A percentile compares a stretch with the other conserved stretches of the same genome.
Evolutionary conservation across 2,329 filamentous ascomycete species (phyloP).

Genomic region (Chaetomium strumarium): DNA sequence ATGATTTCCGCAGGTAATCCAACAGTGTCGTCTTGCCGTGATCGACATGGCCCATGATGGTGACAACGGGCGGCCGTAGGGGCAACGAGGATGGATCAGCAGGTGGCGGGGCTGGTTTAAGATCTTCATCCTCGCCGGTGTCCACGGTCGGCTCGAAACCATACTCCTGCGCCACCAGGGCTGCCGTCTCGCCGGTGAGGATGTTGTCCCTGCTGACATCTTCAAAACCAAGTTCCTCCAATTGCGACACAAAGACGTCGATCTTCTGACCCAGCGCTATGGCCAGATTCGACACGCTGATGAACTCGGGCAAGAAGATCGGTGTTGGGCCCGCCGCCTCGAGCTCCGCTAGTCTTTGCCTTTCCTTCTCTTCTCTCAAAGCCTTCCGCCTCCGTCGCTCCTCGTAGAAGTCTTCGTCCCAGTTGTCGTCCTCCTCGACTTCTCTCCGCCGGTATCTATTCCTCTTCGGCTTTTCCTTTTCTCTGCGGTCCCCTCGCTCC

Average conservation of each 20-base stretch:
- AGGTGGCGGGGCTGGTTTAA: slow-evolving; percentile 62
- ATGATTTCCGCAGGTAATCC: slow-evolving; percentile 89
- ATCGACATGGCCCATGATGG: slow-evolving; percentile 99
- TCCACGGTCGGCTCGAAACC: slow-evolving; percentile 82
- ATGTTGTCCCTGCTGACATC: slow-evolving; percentile 77
- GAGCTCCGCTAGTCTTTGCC: slow-evolving; percentile 32
- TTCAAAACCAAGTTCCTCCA: slow-evolving; percentile 85
- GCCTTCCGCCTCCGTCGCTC: slow-evolving; percentile 37
- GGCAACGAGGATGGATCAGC: slow-evolving; percentile 65
- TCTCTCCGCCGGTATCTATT: slow-evolving; percentile 3
- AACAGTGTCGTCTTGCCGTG: slow-evolving; percentile 97
- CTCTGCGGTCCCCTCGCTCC: not conserved
- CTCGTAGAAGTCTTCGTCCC: slow-evolving; percentile 36
- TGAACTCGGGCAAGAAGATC: slow-evolving; percentile 83
- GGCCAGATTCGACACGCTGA: slow-evolving; percentile 79
- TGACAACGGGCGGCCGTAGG: slow-evolving; percentile 81
- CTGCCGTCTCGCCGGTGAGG: slow-evolving; percentile 84
- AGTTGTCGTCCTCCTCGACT: slow-evolving; percentile 35
- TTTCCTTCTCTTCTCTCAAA: slow-evolving; percentile 35
- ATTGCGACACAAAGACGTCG: slow-evolving; percentile 64
- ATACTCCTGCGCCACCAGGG: slow-evolving; percentile 85
- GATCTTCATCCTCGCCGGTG: slow-evolving; percentile 58
- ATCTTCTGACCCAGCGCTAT: slow-evolving; percentile 65
- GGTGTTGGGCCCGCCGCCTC: slow-evolving; percentile 41
- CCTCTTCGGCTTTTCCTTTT: slow-evolving; percentile 19